Conservation (phyloP, 306 rosid genomes). For the Castanopsis chinensis region DNA sequence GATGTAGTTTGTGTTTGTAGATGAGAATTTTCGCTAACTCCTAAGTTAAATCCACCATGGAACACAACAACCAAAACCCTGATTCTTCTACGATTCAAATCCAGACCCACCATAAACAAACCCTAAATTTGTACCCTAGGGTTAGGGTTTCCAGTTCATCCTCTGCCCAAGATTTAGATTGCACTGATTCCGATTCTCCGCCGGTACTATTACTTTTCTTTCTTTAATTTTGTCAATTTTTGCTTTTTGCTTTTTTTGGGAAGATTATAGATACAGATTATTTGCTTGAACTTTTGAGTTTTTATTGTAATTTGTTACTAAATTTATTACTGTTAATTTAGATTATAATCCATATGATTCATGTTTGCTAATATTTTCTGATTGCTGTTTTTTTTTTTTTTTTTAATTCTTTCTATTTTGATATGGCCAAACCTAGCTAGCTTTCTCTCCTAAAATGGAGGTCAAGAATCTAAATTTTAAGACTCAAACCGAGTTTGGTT, state of each 20-base stretch:
- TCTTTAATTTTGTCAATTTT: slow-evolving; percentile 2
- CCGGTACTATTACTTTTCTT: slow-evolving; percentile 21
- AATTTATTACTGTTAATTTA: neutral
- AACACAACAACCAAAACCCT: neutral
- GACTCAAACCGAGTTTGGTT: slow-evolving; percentile 31
- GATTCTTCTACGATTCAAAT: slow-evolving; percentile 14
- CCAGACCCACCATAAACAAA: neutral
- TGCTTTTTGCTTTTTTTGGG: neutral
- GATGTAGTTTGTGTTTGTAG: too few relatives aligned
- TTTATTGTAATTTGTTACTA: neutral
- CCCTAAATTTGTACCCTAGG: slow-evolving; percentile 19
- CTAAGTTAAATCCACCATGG: neutral
- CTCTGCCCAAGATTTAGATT: neutral
- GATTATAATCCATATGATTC: neutral
- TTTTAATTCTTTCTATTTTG: neutral
- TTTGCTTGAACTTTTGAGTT: neutral
- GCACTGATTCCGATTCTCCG: neutral
- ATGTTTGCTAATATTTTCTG: neutral
- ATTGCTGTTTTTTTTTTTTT: neutral
- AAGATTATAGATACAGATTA: neutral
- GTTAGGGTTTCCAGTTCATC: slow-evolving; percentile 31
- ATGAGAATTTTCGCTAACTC: too few relatives aligned
- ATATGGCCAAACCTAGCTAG: neutral
- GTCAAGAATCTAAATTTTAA: slow-evolving; percentile 15
- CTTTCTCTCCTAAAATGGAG: slow-evolving; percentile 27